Evolutionary conservation across 2,329 filamentous ascomycete species (phyloP).

Genomic region (Ascochyta clinopodiicola): DNA sequence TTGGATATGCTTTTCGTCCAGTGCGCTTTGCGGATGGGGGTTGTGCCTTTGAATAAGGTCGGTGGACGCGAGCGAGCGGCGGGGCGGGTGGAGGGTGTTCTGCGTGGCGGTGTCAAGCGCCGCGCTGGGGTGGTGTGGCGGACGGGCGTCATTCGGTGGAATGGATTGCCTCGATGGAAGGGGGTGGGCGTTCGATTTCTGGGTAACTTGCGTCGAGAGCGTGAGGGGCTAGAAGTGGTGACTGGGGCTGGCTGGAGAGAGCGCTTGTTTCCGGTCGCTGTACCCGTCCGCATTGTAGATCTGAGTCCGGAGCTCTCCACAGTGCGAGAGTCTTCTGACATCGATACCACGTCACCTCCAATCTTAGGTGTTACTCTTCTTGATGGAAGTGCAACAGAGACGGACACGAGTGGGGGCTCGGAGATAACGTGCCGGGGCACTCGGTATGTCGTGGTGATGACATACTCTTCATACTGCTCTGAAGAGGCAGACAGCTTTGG

Average conservation of each 20-base stretch:
- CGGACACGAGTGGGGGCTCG: not conserved
- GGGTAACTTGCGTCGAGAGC: not conserved
- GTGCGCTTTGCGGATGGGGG: not conserved
- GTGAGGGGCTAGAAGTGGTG: not conserved
- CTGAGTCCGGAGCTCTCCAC: no score
- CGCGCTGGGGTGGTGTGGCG: not conserved
- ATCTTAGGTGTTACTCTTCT: not conserved
- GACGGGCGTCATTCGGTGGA: not conserved
- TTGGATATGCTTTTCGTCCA: not conserved
- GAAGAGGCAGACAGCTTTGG: not conserved
- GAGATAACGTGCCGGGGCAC: not conserved
- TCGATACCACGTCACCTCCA: no score
- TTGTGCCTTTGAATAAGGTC: not conserved
- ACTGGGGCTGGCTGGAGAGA: no score
- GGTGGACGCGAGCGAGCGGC: not conserved
- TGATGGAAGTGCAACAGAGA: not conserved
- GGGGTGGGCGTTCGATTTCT: not conserved
- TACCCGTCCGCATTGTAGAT: no score
- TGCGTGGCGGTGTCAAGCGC: not conserved
- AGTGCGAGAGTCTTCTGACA: no score
- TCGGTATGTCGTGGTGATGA: not conserved
- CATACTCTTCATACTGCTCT: not conserved
- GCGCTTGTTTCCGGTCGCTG: no score
- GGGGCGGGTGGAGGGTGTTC: no score
- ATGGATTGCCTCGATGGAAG: not conserved